Conservation (phyloP, 1,139 yeast genomes). For the Sugiyamaella paludigena region DNA sequence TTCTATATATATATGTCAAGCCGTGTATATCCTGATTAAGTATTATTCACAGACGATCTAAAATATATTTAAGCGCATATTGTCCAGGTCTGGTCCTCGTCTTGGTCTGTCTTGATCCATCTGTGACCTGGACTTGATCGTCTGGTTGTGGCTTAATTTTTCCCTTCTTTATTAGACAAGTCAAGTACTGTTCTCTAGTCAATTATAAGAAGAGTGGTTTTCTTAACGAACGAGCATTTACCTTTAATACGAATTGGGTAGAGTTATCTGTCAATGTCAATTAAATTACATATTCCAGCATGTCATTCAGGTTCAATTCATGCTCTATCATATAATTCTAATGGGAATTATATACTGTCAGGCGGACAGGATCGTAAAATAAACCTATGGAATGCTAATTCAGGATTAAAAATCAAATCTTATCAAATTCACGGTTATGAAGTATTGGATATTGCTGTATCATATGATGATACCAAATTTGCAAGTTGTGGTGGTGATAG, state of each 20-base stretch:
- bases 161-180: too few relatives aligned
- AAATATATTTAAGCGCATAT: too few relatives aligned
- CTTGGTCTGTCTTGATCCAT: too few relatives aligned
- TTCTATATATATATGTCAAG: too few relatives aligned
- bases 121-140: too few relatives aligned
- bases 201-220: too few relatives aligned
- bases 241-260: too few relatives aligned
- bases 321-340: constrained; percentile 32
- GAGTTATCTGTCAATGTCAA: not conserved
- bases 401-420: constrained; percentile 28
- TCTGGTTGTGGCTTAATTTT: too few relatives aligned
- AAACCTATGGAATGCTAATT: constrained; percentile 34
- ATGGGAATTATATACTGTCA: constrained; percentile 35
- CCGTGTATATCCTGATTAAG: too few relatives aligned
- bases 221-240: too few relatives aligned
- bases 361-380: constrained; percentile 38
- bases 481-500: constrained; percentile 42
- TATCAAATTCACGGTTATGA: constrained; percentile 36
- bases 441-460: constrained; percentile 35
- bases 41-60: too few relatives aligned
- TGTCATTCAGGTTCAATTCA: constrained; percentile 35
- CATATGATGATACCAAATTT: constrained; percentile 34
- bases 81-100: too few relatives aligned
- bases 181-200: not conserved
- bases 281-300: constrained; percentile 1